These are phyloP conservation scores for Claviceps lovelessii DNA, from an alignment of 2,329 filamentous ascomycete genomes.

Conservation along the genomic window DNA sequence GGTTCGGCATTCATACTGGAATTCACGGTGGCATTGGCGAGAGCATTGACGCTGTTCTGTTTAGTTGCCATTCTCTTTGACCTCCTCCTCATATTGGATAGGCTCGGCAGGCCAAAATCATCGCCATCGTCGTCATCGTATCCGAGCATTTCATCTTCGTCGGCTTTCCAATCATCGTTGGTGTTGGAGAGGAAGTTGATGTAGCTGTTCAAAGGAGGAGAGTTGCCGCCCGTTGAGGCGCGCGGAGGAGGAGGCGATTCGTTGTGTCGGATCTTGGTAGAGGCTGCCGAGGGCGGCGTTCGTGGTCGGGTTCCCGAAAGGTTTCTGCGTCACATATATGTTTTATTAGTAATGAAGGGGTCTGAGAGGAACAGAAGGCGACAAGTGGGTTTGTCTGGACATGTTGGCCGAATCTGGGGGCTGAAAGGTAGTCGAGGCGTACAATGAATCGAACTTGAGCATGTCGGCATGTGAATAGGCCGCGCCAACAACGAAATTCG, in stretches of 20 bases:
- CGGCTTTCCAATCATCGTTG: constrained; percentile 67
- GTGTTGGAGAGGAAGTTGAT: constrained; percentile 69
- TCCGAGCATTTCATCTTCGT: constrained; percentile 62
- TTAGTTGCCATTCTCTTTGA: constrained; percentile 34
- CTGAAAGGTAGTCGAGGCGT: constrained; percentile 17
- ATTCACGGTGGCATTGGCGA: background rate
- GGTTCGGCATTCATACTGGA: constrained; percentile 12
- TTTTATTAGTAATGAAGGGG: background rate
- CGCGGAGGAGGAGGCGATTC: constrained; percentile 43
- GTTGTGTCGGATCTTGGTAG: constrained; percentile 32
- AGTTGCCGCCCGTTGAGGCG: constrained; percentile 37
- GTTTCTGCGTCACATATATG: constrained; percentile 29
- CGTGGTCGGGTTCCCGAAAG: constrained; percentile 50
- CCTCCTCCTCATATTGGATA: constrained; percentile 79
- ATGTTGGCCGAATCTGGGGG: background rate
- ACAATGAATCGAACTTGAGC: constrained; percentile 74
- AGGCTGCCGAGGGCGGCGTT: constrained; percentile 55
- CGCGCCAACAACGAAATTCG: constrained; percentile 72
- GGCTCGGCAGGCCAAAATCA: constrained; percentile 85
- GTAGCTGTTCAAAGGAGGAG: constrained; percentile 59
- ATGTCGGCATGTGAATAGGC: constrained; percentile 95
- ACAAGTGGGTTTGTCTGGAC: background rate
- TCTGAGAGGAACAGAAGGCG: background rate
- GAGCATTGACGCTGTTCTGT: constrained; percentile 15
- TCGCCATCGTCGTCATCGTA: constrained; percentile 84